phyloP scores from a whole-genome alignment of 2,329 filamentous ascomycete species.

The Juglanconis oblonga region DNA sequence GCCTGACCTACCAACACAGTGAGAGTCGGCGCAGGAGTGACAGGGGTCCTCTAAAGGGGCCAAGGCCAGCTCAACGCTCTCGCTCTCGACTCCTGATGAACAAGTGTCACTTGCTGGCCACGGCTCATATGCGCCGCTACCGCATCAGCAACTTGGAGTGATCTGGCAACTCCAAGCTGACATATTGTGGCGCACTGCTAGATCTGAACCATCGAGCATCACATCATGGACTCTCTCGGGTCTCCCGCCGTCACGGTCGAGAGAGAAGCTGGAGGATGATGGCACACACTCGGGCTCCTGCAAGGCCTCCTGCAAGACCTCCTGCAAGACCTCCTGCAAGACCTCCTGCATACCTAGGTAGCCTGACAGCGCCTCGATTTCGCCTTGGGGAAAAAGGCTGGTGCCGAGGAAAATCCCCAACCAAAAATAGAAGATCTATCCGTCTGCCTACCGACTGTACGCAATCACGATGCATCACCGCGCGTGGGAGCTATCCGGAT shows the following conservation, averaged over 20 bases:
- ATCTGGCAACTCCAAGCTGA: no score
- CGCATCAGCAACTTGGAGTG: background rate
- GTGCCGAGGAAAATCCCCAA: background rate
- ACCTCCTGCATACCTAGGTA: background rate
- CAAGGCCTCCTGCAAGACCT: background rate
- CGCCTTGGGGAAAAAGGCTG: background rate
- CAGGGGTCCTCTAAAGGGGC: background rate
- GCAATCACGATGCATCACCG: background rate
- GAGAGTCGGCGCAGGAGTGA: background rate
- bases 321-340: background rate
- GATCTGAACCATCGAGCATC: background rate
- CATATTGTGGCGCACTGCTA: background rate
- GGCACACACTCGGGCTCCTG: background rate
- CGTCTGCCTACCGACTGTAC: slow-evolving; percentile 1
- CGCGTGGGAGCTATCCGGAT: slow-evolving; percentile 12
- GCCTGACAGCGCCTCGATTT: background rate
- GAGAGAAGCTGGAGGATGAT: background rate
- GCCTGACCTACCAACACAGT: slow-evolving; percentile 4
- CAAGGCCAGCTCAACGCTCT: background rate
- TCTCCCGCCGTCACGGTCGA: background rate
- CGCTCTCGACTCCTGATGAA: background rate
- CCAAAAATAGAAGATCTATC: background rate
- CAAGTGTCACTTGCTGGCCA: background rate
- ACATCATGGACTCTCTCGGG: background rate
- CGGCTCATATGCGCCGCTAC: background rate